phyloP scores from a whole-genome alignment of 176 grass and related monocot species.

The Lolium multiflorum region DNA sequence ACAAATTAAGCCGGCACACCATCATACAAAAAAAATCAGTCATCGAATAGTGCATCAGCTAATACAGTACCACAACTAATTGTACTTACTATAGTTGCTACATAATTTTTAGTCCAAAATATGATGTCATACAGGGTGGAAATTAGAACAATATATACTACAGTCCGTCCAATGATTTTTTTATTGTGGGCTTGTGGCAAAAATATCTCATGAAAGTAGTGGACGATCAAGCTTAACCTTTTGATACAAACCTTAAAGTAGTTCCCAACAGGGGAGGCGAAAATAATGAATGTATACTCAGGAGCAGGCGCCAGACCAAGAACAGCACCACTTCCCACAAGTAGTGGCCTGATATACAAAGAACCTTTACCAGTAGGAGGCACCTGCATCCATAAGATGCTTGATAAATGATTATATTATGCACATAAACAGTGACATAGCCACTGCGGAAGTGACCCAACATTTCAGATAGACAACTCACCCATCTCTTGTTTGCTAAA shows the following conservation, averaged over 20 bases:
- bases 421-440: slow-evolving; percentile 13
- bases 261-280: slow-evolving; percentile 94
- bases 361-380: slow-evolving; percentile 94
- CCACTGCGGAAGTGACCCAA: not conserved
- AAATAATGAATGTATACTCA: slow-evolving; percentile 96
- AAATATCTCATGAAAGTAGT: not conserved
- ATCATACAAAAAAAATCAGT: not conserved
- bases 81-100: slow-evolving; percentile 1
- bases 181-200: not conserved
- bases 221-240: slow-evolving; percentile 1
- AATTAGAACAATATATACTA: not conserved
- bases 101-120: not conserved
- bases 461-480: slow-evolving; percentile 41
- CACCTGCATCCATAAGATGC: slow-evolving; percentile 63
- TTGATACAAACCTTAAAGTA: slow-evolving; percentile 84
- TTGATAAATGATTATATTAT: slow-evolving; percentile 37
- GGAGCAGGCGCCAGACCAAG: slow-evolving; percentile 91
- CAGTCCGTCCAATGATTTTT: slow-evolving; percentile 1
- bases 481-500: slow-evolving; percentile 88
- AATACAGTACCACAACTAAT: not conserved
- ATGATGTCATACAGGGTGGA: not conserved
- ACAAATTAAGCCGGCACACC: not conserved
- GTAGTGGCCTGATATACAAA: slow-evolving; percentile 88
- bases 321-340: slow-evolving; percentile 87
- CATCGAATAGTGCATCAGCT: not conserved